phyloP scores from a whole-genome alignment of 345 rosid genomes.

The Linum lewisii region DNA sequence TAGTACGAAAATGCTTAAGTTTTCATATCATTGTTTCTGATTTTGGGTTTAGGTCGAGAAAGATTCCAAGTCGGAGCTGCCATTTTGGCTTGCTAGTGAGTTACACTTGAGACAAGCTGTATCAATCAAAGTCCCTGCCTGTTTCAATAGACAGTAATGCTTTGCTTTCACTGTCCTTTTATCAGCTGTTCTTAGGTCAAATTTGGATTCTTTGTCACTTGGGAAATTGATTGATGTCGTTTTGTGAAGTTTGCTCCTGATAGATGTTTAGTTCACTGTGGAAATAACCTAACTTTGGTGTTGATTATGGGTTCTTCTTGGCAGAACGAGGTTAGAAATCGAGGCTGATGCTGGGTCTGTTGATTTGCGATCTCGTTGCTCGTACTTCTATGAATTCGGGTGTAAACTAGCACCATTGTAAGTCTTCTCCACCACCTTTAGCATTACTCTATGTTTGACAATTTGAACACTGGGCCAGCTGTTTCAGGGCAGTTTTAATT shows the following conservation, averaged over 20 bases:
- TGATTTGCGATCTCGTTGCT: constrained; percentile 70
- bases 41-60: constrained; percentile 47
- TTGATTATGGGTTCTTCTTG: neutral
- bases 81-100: constrained; percentile 79
- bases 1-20: neutral
- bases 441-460: neutral
- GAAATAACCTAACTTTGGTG: neutral
- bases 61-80: constrained; percentile 70
- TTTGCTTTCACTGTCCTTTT: neutral
- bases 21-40: neutral
- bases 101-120: constrained; percentile 57
- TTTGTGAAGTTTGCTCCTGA: neutral
- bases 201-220: neutral
- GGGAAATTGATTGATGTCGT: neutral
- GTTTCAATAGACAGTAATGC: constrained; percentile 66
- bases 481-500: neutral
- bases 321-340: constrained; percentile 72
- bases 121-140: constrained; percentile 50
- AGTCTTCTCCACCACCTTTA: constrained; percentile 28
- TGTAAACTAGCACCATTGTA: constrained; percentile 78
- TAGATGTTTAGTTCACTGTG: neutral
- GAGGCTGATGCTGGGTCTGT: constrained; percentile 86
- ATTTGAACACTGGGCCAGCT: neutral
- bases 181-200: neutral
- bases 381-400: constrained; percentile 73